Evolutionary conservation across 2,329 filamentous ascomycete species (phyloP), one percentile per base, ranked within the genome.

Genomic region (Colletotrichum destructivum): DNA sequence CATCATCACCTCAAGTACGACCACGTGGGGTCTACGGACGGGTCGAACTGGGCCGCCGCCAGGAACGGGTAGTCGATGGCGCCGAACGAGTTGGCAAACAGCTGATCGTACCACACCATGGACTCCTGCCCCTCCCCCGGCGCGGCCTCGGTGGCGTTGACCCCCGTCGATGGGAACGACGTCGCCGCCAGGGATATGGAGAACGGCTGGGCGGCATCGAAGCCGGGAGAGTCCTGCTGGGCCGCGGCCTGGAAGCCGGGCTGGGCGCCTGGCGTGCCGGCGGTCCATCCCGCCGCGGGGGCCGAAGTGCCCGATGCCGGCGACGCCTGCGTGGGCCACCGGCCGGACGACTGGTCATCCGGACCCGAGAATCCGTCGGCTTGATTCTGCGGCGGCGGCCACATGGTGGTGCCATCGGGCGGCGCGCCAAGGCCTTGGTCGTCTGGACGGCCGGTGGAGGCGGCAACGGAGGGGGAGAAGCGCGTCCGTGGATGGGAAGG

Each of bases 41-140:
- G 74, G 62, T 81, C 78, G 54, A 81, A 79, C 46, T 80, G 77
- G 0, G 79, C 78, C 18, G 79, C 77, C 5, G 77, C 78, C 16
- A 81, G 73, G 31, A 79, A 80, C 0, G 79, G 79, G 21, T 80
- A 80, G 11, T 81, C 79, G 55, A 81, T 79, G 1, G 78, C 78
- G 31, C 77, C 79, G 54, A 81, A 80, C 0, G 79, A 80, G 46
- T 78, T 80, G 1, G 77, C 79, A 68, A 81, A 81, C 21, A 81
- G 54, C 47, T 81, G 79, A 9, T 81, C 79, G 47, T 79, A 81
- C 79, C 79, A 81, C 52, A 80, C 78, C 72, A 80, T 79, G 0
- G 79, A 80, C 62, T 80, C 78, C n/a, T 81, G 79, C 0, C 78
- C 79, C 21, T 81, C 79, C 0, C 18, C 75, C 1, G 69, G 59